Conservation (phyloP, 495 filamentous ascomycete species). For the Penicillium paxilli region DNA sequence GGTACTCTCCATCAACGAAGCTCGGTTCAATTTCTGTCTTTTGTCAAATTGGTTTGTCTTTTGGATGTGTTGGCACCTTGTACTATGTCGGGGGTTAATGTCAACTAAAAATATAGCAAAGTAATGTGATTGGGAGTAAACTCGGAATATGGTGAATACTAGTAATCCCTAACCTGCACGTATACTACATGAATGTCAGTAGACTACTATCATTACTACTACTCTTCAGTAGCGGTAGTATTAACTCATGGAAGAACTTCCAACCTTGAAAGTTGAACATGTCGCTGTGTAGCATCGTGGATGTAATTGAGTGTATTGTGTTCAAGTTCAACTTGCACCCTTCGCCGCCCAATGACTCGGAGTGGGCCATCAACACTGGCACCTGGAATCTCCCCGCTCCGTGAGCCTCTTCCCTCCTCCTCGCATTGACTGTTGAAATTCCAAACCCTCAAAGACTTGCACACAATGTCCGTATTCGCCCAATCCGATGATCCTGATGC, state of each 20-base stretch:
- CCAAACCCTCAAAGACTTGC: not conserved
- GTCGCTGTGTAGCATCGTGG: too few relatives aligned
- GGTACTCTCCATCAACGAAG: constrained; percentile 5
- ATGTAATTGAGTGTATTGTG: too few relatives aligned
- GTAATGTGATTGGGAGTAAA: not conserved
- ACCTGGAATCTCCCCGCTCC: not conserved
- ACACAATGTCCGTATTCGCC: constrained; percentile 28
- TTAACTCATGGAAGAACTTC: too few relatives aligned
- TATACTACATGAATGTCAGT: too few relatives aligned
- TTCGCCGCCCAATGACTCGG: not conserved
- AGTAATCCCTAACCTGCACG: too few relatives aligned
- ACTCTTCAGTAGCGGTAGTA: too few relatives aligned
- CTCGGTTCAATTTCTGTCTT: constrained; percentile 11
- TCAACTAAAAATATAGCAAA: not conserved
- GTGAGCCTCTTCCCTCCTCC: not conserved
- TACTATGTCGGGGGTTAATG: not conserved
- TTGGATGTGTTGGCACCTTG: constrained; percentile 1
- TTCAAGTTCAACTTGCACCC: too few relatives aligned
- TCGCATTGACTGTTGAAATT: not conserved
- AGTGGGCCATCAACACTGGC: not conserved
- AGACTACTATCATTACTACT: too few relatives aligned
- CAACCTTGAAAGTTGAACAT: too few relatives aligned
- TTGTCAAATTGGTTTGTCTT: constrained; percentile 7
- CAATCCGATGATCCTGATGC: constrained; percentile 18
- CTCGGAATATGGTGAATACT: too few relatives aligned